Base-by-base conservation (phyloP, 768 basidiomycete genomes). In the Rhizopogon roseolus region DNA sequence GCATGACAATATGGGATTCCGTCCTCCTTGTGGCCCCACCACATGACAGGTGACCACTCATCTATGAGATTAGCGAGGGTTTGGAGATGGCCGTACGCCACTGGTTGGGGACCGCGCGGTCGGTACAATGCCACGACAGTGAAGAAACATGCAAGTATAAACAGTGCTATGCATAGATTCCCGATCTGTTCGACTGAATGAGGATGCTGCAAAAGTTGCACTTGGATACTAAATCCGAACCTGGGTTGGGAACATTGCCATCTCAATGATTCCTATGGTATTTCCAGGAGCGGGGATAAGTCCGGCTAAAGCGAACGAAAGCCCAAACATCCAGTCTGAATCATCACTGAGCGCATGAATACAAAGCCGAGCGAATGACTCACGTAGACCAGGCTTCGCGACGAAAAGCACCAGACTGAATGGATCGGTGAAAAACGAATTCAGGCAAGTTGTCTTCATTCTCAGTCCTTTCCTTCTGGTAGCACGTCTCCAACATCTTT, bases 31-130 rank as follows among this genome's bases (percentile, higher is more conserved):
- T 59, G 56, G 19, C 65, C 67, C 61, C 63, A 66, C 66, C 64
- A 62, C 60, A 69, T 63, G 7, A 54, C 62, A 0, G 59, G 54
- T 17, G 66, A 63, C 70, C 69, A 66, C 22, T 22, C 22, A 22
- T 22, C 22, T n/a, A n/a, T n/a, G n/a, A n/a, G n/a, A n/a, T 29
- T 69, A 2, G 63, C 66, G 16, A 72, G 60, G 11, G 66, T 70
- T 41, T 68, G 65, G 3, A 72, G 52, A 16, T 71, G 67, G 4
- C 70, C 67, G 29, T 71, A 72, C 14, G 64, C 59, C 3, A 63
- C 64, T 0, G 66, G 70, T 34, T 70, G 70, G 0, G 63, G 56
- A 2, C 66, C 66, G 14, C 38, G 51, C 6, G 60, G 66, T 25
- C 25, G 57, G 37, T 38, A 28, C 17, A 61, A 44, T 6, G 56